Conservation (phyloP, 164 flowering plant genomes). For the Stephania japonica region DNA sequence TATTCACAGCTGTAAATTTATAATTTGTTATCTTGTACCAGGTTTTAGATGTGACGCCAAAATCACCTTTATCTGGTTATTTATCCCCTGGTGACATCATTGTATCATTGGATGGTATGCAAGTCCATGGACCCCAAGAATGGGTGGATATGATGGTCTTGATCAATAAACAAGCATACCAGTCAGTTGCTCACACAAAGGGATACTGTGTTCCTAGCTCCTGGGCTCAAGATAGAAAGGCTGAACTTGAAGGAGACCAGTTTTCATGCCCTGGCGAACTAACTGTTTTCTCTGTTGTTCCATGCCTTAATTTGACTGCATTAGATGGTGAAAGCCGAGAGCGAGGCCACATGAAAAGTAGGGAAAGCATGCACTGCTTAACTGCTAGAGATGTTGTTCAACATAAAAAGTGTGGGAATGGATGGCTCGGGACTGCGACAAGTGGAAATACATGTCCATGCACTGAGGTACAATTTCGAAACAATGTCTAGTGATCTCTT, state of each 20-base stretch:
- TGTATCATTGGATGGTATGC: constrained; percentile 56
- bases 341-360: constrained; percentile 13
- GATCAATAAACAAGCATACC: constrained; percentile 20
- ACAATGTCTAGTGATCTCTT: neutral
- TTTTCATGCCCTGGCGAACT: constrained; percentile 54
- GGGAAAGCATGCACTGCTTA: constrained; percentile 39
- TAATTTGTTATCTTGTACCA: constrained; percentile 17
- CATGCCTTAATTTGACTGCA: constrained; percentile 33
- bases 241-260: constrained; percentile 22
- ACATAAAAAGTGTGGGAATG: constrained; percentile 59
- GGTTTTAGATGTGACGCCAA: constrained; percentile 59
- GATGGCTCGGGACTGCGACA: constrained; percentile 28
- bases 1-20: neutral
- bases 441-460: constrained; percentile 46
- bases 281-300: constrained; percentile 31
- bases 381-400: constrained; percentile 48
- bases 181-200: constrained; percentile 22
- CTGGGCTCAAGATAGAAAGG: constrained; percentile 26
- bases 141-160: constrained; percentile 46
- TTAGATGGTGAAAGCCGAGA: constrained; percentile 17
- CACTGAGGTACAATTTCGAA: constrained; percentile 41
- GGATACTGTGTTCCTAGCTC: constrained; percentile 69
- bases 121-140: constrained; percentile 38
- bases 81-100: constrained; percentile 67
- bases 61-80: constrained; percentile 57